Conservation (phyloP, 2,329 filamentous ascomycete species). For the Phialophora chinensis region DNA sequence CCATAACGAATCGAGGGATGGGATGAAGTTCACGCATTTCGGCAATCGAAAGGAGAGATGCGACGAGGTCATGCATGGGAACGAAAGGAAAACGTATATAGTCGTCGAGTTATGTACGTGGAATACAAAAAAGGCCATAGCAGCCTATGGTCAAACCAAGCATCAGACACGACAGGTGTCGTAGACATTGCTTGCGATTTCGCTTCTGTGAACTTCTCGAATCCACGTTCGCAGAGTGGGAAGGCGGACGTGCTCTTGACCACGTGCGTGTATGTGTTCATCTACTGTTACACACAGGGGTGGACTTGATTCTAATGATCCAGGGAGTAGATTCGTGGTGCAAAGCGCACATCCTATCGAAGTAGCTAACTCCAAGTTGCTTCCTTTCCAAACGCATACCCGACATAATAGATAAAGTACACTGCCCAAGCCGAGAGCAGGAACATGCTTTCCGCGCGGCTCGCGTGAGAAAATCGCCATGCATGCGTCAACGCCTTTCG, state of each 20-base stretch:
- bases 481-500: slow-evolving; percentile 19
- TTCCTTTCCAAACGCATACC: slow-evolving; percentile 27
- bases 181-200: too few species aligned
- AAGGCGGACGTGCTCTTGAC: neutral
- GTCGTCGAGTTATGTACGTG: neutral
- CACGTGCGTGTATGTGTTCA: neutral
- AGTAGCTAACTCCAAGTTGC: neutral
- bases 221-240: too few species aligned
- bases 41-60: too few species aligned
- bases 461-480: slow-evolving; percentile 19
- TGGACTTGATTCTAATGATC: neutral
- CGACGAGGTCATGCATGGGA: too few species aligned
- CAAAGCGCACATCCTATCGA: neutral
- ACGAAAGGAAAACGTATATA: neutral
- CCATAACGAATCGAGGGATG: too few species aligned
- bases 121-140: slow-evolving; percentile 6
- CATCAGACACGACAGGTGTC: neutral
- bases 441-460: slow-evolving; percentile 25
- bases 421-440: slow-evolving; percentile 24
- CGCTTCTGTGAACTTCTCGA: too few species aligned
- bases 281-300: too few species aligned
- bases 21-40: neutral
- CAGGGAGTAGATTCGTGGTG: neutral
- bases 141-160: slow-evolving; percentile 13
- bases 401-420: slow-evolving; percentile 18